Evolutionary conservation across 208 protist genomes (phyloP).

Genomic region (Leishmania aethiopica): DNA sequence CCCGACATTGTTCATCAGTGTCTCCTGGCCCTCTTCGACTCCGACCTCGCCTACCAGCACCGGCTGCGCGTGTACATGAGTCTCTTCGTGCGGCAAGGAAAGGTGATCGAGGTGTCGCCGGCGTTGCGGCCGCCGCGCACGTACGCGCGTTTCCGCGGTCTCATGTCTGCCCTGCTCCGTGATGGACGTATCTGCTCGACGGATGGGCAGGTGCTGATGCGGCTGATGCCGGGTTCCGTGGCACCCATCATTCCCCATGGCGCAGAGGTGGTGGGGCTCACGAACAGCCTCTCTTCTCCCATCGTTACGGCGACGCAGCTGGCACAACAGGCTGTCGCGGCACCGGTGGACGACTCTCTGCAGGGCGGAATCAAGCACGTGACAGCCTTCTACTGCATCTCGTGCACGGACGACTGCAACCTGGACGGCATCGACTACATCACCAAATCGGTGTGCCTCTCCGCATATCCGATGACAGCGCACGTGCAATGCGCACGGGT

Average conservation of each 20-base stretch:
- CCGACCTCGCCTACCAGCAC: constrained; percentile 69
- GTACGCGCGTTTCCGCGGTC: constrained; percentile 82
- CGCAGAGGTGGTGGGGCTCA: constrained; percentile 73
- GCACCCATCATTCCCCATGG: constrained; percentile 85
- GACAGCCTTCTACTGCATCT: constrained; percentile 76
- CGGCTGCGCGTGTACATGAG: constrained; percentile 87
- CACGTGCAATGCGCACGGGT: constrained; percentile 83
- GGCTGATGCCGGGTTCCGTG: constrained; percentile 76
- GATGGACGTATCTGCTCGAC: constrained; percentile 72
- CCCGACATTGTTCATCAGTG: constrained; percentile 93
- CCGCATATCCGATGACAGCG: constrained; percentile 73
- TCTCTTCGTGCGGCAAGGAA: constrained; percentile 63
- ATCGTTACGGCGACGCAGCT: constrained; percentile 56
- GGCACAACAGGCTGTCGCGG: constrained; percentile 26
- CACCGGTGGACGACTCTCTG: constrained; percentile 68
- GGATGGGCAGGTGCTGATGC: constrained; percentile 78
- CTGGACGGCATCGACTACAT: constrained; percentile 84
- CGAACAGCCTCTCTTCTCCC: constrained; percentile 60
- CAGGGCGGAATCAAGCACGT: constrained; percentile 89
- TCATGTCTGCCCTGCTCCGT: constrained; percentile 79
- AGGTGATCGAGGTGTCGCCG: constrained; percentile 88
- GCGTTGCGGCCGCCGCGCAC: constrained; percentile 88
- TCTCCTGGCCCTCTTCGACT: constrained; percentile 92
- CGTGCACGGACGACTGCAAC: constrained; percentile 82
- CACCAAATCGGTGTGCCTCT: constrained; percentile 70